Base-by-base conservation (phyloP, 345 rosid genomes). In the Acer saccharum region DNA sequence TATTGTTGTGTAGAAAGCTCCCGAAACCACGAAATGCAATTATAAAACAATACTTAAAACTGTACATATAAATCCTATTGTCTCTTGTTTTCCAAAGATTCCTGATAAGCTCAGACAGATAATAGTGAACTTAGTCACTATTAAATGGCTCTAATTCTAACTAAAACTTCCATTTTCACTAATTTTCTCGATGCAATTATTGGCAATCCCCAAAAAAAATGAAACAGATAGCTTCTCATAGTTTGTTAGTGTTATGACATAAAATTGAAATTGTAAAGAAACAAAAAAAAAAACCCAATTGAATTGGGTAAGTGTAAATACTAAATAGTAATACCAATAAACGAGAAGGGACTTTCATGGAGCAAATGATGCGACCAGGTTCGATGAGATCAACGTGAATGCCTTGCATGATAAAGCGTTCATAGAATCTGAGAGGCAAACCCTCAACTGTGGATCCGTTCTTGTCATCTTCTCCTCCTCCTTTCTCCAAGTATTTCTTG, bases 361-460 rank as follows among this genome's bases (percentile, higher is more conserved):
- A 89, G 86, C 97, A 94, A 73, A 94, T 1, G 82, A 93, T 20
- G 52, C 95, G 98, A 67, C 94, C 95, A n/a, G 84, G 88, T 74
- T 94, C 94, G 69, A 90, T 80, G 17, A 87, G 83, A 77, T 89
- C 94, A 29, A 90, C 85, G 27, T 69, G 85, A 20, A 93, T 84
- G 70, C 99, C 98, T 76, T 87, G 81, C 75, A 84, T 61, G 10
- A 95, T 81, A 60, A 95, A 89, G 65, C 82, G 73, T 62, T 95
- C 97, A 64, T 90, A 85, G 82, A 85, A 92, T 75, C 83, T 83
- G 70, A 17, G 10, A 76, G 95, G 93, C 77, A 85, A n/a, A 5
- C 77, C 85, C 48, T 83, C 78, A 29, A 87, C 74, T 16, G 80
- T 80, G 0, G 90, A 73, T 68, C 78, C 83, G 27, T 77, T 83